A percentile compares a stretch with the other conserved stretches of the same genome.
phyloP scores from a whole-genome alignment of 2,329 filamentous ascomycete genomes.

The Penicillium sp. region DNA sequence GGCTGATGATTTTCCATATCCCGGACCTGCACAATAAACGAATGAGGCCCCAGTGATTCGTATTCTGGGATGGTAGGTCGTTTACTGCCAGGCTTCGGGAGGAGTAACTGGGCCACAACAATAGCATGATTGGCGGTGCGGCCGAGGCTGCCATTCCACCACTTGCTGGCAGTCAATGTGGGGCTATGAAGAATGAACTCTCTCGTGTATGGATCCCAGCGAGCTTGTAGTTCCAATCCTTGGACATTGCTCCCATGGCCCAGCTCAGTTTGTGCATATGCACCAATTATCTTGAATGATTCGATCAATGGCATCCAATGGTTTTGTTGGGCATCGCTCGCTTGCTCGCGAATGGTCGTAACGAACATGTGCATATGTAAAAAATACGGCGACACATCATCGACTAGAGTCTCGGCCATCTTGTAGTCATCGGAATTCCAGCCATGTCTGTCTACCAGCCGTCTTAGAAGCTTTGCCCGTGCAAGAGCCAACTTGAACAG shows the following conservation, averaged over 20 bases:
- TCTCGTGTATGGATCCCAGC: constrained; percentile 46
- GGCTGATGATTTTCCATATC: constrained; percentile 50
- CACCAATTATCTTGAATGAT: constrained; percentile 52
- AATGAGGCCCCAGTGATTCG: constrained; percentile 51
- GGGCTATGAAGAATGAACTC: constrained; percentile 55
- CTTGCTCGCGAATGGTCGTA: constrained; percentile 52
- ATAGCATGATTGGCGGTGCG: constrained; percentile 57
- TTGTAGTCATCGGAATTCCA: constrained; percentile 53
- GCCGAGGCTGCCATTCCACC: constrained; percentile 57
- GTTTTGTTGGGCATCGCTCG: constrained; percentile 47
- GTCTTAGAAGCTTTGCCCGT: constrained; percentile 51
- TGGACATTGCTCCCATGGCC: constrained; percentile 56
- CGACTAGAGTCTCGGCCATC: constrained; percentile 54
- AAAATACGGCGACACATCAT: constrained; percentile 55
- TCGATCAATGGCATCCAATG: constrained; percentile 49
- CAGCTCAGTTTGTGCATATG: constrained; percentile 54
- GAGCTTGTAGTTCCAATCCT: constrained; percentile 50
- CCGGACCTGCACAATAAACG: constrained; percentile 55
- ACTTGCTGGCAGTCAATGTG: constrained; percentile 54
- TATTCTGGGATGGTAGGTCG: constrained; percentile 23
- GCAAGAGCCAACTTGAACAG: constrained; percentile 55
- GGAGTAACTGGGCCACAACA: constrained; percentile 52
- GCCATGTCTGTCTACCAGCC: constrained; percentile 45
- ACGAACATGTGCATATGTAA: constrained; percentile 55
- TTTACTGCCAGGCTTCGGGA: constrained; percentile 16